Percentiles rank a stretch among this genome's conserved stretches.
These are phyloP conservation scores for Trypanosoma platydactyli DNA, from an alignment of 208 protist genomes.

Conservation along the genomic window DNA sequence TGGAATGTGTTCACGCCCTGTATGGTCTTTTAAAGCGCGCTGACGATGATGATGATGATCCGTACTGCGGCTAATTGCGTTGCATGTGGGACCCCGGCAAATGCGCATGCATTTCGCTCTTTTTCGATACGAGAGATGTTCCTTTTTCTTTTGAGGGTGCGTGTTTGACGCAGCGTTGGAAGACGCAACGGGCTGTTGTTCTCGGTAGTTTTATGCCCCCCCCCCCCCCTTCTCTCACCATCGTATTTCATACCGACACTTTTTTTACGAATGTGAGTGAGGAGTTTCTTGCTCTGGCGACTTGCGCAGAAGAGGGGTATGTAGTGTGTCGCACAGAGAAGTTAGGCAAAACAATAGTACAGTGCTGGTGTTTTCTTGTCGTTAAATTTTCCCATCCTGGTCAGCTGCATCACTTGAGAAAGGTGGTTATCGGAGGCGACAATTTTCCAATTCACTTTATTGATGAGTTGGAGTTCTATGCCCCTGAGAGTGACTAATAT, in stretches of 20 bases:
- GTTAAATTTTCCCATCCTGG: background rate
- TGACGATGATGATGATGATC: background rate
- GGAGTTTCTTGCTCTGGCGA: slow-evolving; percentile 3
- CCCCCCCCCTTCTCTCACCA: background rate
- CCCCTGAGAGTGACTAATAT: background rate
- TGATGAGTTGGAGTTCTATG: background rate
- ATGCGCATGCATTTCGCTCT: slow-evolving; percentile 1
- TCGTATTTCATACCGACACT: slow-evolving; percentile 12
- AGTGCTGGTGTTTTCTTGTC: slow-evolving; percentile 3
- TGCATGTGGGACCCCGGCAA: slow-evolving; percentile 4
- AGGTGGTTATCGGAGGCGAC: background rate
- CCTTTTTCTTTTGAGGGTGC: slow-evolving; percentile 13
- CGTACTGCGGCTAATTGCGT: slow-evolving; percentile 23
- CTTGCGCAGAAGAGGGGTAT: slow-evolving; percentile 7
- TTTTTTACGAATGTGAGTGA: background rate
- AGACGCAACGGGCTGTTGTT: slow-evolving; percentile 3
- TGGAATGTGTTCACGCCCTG: background rate
- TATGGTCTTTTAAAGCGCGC: slow-evolving; percentile 12
- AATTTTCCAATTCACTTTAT: background rate
- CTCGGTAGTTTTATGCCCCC: slow-evolving; percentile 15
- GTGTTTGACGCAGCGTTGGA: background rate
- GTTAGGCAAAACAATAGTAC: background rate
- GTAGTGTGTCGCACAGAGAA: background rate
- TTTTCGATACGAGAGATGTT: slow-evolving; percentile 22
- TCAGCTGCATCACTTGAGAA: slow-evolving; percentile 17